Evolutionary conservation across 768 basidiomycete species (phyloP).

Genomic region (Boletus sp.): DNA sequence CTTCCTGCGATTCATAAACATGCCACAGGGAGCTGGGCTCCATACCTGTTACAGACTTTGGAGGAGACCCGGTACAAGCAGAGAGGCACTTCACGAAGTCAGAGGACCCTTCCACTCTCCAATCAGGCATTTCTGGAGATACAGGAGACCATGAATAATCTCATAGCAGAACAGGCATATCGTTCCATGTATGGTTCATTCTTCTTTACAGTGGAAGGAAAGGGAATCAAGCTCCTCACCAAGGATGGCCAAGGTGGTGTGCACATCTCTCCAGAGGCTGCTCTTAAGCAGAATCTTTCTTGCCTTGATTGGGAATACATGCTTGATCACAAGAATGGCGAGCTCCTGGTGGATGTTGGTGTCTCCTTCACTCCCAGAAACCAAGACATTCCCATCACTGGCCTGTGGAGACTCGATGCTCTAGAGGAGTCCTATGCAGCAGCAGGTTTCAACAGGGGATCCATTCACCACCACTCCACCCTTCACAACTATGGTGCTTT

Average conservation of each 20-base stretch:
- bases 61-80: slow-evolving; percentile 6
- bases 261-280: not conserved
- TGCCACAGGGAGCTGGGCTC: not conserved
- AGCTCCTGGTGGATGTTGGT: not conserved
- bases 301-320: slow-evolving; percentile 9
- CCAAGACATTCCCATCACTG: too few species aligned
- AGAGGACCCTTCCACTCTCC: not conserved
- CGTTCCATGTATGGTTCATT: slow-evolving; percentile 7
- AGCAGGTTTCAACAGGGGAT: not conserved
- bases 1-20: not conserved
- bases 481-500: slow-evolving; percentile 6
- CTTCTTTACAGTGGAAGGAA: slow-evolving; percentile 12
- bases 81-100: not conserved
- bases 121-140: not conserved
- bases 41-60: not conserved
- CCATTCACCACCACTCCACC: slow-evolving; percentile 6
- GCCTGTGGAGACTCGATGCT: slow-evolving; percentile 2
- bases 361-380: not conserved
- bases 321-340: not conserved
- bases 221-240: slow-evolving; percentile 14
- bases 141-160: not conserved
- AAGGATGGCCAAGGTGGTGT: slow-evolving; percentile 1
- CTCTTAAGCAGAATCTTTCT: not conserved
- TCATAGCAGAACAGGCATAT: not conserved
- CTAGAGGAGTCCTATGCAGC: slow-evolving; percentile 5